Base-by-base conservation (phyloP, 495 filamentous ascomycete genomes). In the Penicillium angulare region DNA sequence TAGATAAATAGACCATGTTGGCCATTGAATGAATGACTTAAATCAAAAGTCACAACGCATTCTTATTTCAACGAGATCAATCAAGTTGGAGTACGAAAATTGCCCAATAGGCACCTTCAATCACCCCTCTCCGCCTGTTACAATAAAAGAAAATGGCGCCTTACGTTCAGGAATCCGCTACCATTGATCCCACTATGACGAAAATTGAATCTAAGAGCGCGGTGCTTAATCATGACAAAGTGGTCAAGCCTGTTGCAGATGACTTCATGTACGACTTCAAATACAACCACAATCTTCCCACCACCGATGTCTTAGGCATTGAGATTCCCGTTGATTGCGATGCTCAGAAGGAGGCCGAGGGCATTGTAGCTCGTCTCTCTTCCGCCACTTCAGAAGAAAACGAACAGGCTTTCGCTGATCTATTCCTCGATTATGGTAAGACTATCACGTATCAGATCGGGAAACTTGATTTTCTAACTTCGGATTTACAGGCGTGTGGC, bases 221-320 rank as follows among this genome's bases (percentile, higher is more conserved):
- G 36, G 18, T 26, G 8, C 18, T 55, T 9, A 18, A 55, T 9
- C 53, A 55, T 21, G 42, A 55, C 42, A 12, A 55, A 18, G 47
- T 50, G 20, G 26, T 13, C 35, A 50, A 50, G 22, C 32, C 36
- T 7, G 49, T 69, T 34, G 48, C 49, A 7, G 43, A 60, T 18
- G 42, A 49, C 36, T 50, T 56, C 42, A 63, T 59, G 59, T 52
- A 65, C 54, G 47, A 73, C 46, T 50, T 57, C 51, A 76, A 76
- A 36, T 56, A 55, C 36, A 77, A 77, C 45, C 52, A 56, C 38
- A 27, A n/a, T 40, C 59, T 63, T 12, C 59, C 59, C 15, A 59
- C 59, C 17, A 43, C 48, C 21, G 49, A 54, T 16, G 27, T 51
- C 2, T 24, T 52, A 18, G 59, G 52, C 7, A 24, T 56, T 49